Evolutionary conservation across 139 green algal genomes (phyloP).

Genomic region (Nannochloris sp.): DNA sequence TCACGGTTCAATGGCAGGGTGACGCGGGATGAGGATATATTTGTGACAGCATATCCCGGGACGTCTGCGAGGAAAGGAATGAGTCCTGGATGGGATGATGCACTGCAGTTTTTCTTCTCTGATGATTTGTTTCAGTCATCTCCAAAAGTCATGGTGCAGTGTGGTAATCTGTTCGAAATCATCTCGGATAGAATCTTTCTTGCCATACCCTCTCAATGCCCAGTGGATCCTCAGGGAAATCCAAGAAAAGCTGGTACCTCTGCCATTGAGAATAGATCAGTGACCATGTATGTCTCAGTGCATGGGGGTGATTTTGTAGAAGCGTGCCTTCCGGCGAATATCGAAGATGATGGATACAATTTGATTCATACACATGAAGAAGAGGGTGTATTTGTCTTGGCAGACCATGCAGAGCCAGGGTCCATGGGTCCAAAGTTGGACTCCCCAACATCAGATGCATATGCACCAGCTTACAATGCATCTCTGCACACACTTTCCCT

Average conservation of each 20-base stretch:
- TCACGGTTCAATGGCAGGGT: constrained; percentile 16
- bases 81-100: constrained; percentile 69
- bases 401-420: constrained; percentile 39
- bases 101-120: constrained; percentile 77
- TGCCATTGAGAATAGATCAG: constrained; percentile 21
- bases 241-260: constrained; percentile 17
- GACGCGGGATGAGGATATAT: constrained; percentile 52
- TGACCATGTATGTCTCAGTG: constrained; percentile 41
- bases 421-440: constrained; percentile 31
- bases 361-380: constrained; percentile 71
- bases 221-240: constrained; percentile 48
- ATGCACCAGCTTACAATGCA: constrained; percentile 56
- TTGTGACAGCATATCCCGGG: constrained; percentile 73
- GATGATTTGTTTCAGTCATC: constrained; percentile 61
- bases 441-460: constrained; percentile 51
- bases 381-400: constrained; percentile 60
- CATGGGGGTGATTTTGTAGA: constrained; percentile 50
- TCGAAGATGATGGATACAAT: constrained; percentile 59
- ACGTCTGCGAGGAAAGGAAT: constrained; percentile 8
- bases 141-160: constrained; percentile 53
- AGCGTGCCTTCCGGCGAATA: constrained; percentile 65
- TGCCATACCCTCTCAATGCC: constrained; percentile 63
- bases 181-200: constrained; percentile 59
- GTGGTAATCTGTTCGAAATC: constrained; percentile 91
- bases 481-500: constrained; percentile 69